Conservation (phyloP, 805 yeast species). For the Wickerhamiella domercqiae region DNA sequence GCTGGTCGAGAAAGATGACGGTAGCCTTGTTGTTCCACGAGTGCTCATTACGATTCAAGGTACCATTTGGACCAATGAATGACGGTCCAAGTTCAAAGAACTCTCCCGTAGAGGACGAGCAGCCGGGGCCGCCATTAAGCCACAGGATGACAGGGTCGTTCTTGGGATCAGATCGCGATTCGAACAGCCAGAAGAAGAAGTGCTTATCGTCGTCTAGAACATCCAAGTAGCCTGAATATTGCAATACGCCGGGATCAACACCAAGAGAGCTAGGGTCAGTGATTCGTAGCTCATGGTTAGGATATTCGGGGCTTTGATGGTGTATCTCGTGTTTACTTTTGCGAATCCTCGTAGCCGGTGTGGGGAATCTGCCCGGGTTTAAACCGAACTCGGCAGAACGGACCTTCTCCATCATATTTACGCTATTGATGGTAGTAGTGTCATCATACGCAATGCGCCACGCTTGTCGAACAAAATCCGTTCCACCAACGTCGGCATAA, state of each 20-base stretch:
- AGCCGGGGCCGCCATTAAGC: constrained; percentile 98
- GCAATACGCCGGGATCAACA: constrained; percentile 57
- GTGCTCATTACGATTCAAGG: constrained; percentile 66
- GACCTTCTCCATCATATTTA: too few species aligned
- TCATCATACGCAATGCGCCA: too few species aligned
- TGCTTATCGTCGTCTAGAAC: constrained; percentile 76
- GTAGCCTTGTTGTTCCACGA: constrained; percentile 92
- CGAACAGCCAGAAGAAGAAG: constrained; percentile 87
- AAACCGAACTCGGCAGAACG: background rate
- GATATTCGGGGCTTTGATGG: constrained; percentile 11
- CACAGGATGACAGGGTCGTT: constrained; percentile 77
- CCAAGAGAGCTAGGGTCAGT: constrained; percentile 54
- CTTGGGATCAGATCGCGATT: constrained; percentile 65
- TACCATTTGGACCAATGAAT: constrained; percentile 47
- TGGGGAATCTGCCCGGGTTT: background rate
- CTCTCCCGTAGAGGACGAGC: constrained; percentile 81
- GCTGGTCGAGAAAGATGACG: constrained; percentile 87
- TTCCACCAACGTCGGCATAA: too few species aligned
- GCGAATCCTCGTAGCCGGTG: background rate
- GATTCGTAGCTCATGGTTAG: constrained; percentile 42
- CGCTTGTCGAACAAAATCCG: too few species aligned
- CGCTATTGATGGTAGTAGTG: too few species aligned
- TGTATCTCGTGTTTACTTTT: background rate
- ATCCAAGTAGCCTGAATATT: constrained; percentile 63
- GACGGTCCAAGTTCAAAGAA: constrained; percentile 92